Percentiles rank a stretch among this genome's conserved stretches.
phyloP scores from a whole-genome alignment of 441 rosid species.

The Gossypium trilobum region DNA sequence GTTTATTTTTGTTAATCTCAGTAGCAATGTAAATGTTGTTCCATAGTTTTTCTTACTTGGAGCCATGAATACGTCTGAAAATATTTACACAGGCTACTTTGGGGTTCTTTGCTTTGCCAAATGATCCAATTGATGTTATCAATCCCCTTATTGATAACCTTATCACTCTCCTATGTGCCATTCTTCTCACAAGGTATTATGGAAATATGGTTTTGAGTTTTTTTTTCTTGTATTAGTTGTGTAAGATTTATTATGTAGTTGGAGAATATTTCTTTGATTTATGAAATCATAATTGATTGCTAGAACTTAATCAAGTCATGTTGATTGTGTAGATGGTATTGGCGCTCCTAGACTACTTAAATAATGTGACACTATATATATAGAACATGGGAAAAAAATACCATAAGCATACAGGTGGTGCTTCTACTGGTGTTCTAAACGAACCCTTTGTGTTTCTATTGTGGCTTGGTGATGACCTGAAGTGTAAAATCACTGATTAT shows the following conservation, averaged over 20 bases:
- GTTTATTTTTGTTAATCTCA: not conserved
- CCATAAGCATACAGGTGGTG: not conserved
- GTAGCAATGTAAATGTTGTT: slow-evolving; percentile 1
- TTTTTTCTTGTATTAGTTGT: not conserved
- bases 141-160: slow-evolving; percentile 88
- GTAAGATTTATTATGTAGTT: slow-evolving; percentile 2
- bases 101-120: slow-evolving; percentile 91
- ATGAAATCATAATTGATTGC: not conserved
- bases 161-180: slow-evolving; percentile 89
- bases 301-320: not conserved
- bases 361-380: not conserved
- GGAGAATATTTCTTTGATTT: not conserved
- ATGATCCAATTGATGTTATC: slow-evolving; percentile 84
- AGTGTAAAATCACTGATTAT: not conserved
- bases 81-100: slow-evolving; percentile 82
- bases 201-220: not conserved
- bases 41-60: not conserved
- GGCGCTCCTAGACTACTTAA: not conserved
- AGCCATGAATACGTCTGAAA: slow-evolving; percentile 12
- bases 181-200: slow-evolving; percentile 89
- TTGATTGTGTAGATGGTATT: not conserved
- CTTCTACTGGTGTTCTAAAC: not conserved
- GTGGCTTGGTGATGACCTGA: not conserved
- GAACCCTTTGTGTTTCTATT: not conserved
- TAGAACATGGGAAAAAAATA: not conserved